Evolutionary conservation across 2,329 filamentous ascomycete species (phyloP), one percentile per base, ranked within the genome.

Genomic region (Alternaria consortialis): DNA sequence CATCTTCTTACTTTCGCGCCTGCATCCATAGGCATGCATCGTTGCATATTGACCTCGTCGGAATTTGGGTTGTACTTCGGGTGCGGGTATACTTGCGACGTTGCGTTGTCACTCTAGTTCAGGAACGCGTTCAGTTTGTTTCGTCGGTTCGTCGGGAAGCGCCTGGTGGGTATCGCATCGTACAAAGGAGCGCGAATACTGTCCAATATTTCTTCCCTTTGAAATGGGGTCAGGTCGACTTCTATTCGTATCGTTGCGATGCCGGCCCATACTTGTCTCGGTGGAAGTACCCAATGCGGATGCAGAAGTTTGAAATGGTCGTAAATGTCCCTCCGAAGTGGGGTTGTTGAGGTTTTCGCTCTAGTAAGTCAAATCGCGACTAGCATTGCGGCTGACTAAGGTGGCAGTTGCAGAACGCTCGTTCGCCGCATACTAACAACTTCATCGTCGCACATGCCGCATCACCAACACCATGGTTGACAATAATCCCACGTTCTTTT

Each of bases 401-500:
- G 12, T 52, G n/a, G 31, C 36, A 32, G 27, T 27, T 40, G 25
- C 50, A 15, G 34, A 31, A 39, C 50, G 34, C 48, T 37, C 36
- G 12, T 52, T 52, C 36, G 50, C 23, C 25, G 50, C 46, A 23
- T 25, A 34, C 31, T 37, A 37, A 27, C 46, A 50, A 37, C 46
- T 36, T 34, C 46, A 3, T 2, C 46, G 46, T 50, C 32, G 46
- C 46, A 36, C 46, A 37, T 50, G 31, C 56, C 55, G 31, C 25
- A 50, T 9, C 20, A 36, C 36, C 34, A 39, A 53, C 50, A 47
- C 56, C 42, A 34, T 50, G 46, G 23, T 36, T 37, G 31, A 37
- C 13, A 25, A 5, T n/a, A 36, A 7, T 25, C 46, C 32, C 46
- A 37, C 46, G 20, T 37, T 50, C 46, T 7, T 23, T 36, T 23